phyloP scores from a whole-genome alignment of 495 filamentous ascomycete genomes.

The Hypoxylon subgilvum region DNA sequence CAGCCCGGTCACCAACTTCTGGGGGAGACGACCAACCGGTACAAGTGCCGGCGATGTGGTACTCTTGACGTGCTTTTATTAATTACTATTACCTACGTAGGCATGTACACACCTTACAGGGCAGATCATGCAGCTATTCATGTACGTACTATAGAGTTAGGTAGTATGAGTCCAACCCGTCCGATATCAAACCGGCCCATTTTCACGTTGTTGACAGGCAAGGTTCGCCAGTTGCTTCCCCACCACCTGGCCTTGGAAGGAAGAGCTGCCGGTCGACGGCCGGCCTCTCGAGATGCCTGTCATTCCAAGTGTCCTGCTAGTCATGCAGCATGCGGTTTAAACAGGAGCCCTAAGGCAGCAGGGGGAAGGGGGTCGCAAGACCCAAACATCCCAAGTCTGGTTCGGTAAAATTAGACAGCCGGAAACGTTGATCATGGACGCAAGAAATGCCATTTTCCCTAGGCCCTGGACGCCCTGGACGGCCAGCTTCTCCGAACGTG shows the following conservation, averaged over 20 bases:
- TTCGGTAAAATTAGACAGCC: slow-evolving; percentile 39
- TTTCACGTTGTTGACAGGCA: slow-evolving; percentile 23
- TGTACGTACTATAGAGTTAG: no score
- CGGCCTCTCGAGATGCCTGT: slow-evolving; percentile 13
- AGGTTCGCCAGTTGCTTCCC: slow-evolving; percentile 15
- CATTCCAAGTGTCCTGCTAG: slow-evolving; percentile 19
- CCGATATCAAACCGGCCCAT: slow-evolving; percentile 28
- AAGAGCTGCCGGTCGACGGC: not conserved
- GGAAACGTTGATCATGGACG: slow-evolving; percentile 30
- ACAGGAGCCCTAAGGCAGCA: slow-evolving; percentile 17
- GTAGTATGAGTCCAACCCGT: slow-evolving; percentile 5
- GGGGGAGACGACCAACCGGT: slow-evolving; percentile 23
- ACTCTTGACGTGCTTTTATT: slow-evolving; percentile 26
- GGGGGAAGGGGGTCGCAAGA: slow-evolving; percentile 20
- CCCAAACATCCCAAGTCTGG: slow-evolving; percentile 24
- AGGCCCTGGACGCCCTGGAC: slow-evolving; percentile 21
- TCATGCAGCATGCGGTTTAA: slow-evolving; percentile 29
- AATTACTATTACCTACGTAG: no score
- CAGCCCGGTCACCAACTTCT: slow-evolving; percentile 24
- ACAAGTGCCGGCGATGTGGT: slow-evolving; percentile 20
- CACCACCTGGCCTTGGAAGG: slow-evolving; percentile 7
- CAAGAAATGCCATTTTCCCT: slow-evolving; percentile 17
- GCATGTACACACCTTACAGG: no score
- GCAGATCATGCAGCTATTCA: slow-evolving; percentile 20
- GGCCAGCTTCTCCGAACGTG: slow-evolving; percentile 30